Conservation (phyloP, 352 stramenopile genomes). For the Phytophthora agathidicida region DNA sequence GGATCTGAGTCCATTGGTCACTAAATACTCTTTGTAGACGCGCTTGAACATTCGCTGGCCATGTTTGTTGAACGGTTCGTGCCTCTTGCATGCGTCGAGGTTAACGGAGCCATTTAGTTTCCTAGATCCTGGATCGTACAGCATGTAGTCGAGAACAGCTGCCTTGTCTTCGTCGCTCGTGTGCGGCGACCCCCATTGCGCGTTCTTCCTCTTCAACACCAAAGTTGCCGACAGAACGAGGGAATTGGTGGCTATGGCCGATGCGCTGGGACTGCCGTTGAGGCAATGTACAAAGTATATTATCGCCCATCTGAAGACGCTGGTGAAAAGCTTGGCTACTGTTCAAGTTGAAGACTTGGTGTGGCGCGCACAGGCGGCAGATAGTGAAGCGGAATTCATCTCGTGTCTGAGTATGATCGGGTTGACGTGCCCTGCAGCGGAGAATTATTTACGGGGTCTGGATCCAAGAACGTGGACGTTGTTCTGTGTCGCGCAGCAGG, state of each 20-base stretch:
- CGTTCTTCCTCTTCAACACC: too few relatives aligned
- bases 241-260: constrained; percentile 18
- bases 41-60: too few relatives aligned
- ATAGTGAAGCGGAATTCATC: constrained; percentile 39
- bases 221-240: constrained; percentile 30
- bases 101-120: too few relatives aligned
- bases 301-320: constrained; percentile 32
- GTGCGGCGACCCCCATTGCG: too few relatives aligned
- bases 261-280: constrained; percentile 16
- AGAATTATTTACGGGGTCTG: constrained; percentile 36
- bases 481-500: constrained; percentile 34
- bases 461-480: constrained; percentile 33
- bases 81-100: too few relatives aligned
- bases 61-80: too few relatives aligned
- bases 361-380: constrained; percentile 38
- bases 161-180: too few relatives aligned
- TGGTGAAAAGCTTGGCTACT: constrained; percentile 38
- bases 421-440: constrained; percentile 37
- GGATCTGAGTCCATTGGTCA: too few relatives aligned
- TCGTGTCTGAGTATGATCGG: constrained; percentile 45
- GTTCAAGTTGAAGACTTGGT: constrained; percentile 45
- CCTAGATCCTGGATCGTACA: too few relatives aligned
- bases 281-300: constrained; percentile 41
- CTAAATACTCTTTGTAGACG: too few relatives aligned
- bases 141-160: too few relatives aligned